A percentile compares a stretch with the other conserved stretches of the same genome.
These are phyloP conservation scores for Mortierella sp. DNA, from an alignment of 371 early-diverging fungal genomes.

Conservation along the genomic window DNA sequence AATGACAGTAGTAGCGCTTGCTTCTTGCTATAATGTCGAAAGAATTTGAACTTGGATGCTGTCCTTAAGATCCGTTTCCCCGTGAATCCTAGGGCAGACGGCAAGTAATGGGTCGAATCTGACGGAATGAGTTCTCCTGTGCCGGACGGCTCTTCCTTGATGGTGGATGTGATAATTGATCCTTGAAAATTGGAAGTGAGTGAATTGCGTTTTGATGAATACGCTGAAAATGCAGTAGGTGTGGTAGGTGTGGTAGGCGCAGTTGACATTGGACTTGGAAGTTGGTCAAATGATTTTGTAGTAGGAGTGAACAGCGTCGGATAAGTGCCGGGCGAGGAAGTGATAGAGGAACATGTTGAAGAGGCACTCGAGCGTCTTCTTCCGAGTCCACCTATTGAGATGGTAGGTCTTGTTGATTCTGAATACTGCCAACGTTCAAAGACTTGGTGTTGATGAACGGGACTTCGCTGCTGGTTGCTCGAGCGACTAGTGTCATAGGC, in stretches of 20 bases:
- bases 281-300: constrained; percentile 3
- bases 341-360: constrained; percentile 20
- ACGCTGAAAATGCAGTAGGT: not conserved
- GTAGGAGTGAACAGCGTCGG: constrained; percentile 22
- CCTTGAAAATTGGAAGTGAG: constrained; percentile 1
- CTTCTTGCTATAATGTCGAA: constrained; percentile 15
- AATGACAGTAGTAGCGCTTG: constrained; percentile 20
- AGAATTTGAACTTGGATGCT: constrained; percentile 1
- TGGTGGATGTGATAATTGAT: constrained; percentile 10
- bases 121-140: not conserved
- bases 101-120: not conserved
- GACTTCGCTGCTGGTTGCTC: constrained; percentile 7
- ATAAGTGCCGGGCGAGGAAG: constrained; percentile 36
- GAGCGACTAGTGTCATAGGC: constrained; percentile 9
- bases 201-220: constrained; percentile 25
- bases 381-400: constrained; percentile 35
- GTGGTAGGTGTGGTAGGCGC: constrained; percentile 4
- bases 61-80: not conserved
- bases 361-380: constrained; percentile 36
- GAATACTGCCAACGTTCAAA: constrained; percentile 39
- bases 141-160: constrained; percentile 11
- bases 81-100: constrained; percentile 1
- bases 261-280: constrained; percentile 13
- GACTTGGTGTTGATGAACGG: constrained; percentile 22
- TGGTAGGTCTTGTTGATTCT: constrained; percentile 27